A percentile compares a stretch with the other conserved stretches of the same genome.
Conservation (phyloP, 768 basidiomycete genomes). For the Hypholoma fasciculare region DNA sequence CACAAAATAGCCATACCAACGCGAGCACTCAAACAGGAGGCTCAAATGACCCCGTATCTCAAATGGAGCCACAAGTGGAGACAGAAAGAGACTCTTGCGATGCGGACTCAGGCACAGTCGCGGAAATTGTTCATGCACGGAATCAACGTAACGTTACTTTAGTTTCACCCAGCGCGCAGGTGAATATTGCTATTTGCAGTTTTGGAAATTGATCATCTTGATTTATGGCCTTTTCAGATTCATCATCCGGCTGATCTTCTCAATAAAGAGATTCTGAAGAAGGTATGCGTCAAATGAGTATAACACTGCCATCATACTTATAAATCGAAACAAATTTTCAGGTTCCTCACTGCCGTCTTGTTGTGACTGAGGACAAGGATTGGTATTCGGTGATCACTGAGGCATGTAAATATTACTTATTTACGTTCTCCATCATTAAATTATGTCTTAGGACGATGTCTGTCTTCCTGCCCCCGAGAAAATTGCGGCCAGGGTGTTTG, state of each 20-base stretch:
- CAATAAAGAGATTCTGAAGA: neutral
- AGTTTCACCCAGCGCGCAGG: neutral
- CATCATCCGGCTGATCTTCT: neutral
- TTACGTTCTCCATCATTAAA: neutral
- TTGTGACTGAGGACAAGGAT: neutral
- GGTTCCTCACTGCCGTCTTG: neutral
- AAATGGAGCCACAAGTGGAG: neutral
- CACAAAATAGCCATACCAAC: neutral
- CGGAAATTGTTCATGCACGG: neutral
- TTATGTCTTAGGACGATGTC: neutral
- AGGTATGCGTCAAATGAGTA: neutral
- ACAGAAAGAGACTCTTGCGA: neutral
- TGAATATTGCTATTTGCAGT: neutral
- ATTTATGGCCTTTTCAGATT: neutral
- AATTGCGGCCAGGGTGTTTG: neutral
- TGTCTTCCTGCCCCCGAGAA: neutral
- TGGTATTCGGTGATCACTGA: slow-evolving; percentile 1
- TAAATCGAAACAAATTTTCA: too few species aligned
- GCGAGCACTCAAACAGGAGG: neutral
- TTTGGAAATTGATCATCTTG: neutral
- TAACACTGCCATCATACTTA: too few species aligned
- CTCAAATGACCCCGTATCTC: neutral
- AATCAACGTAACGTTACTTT: neutral
- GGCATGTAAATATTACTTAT: neutral
- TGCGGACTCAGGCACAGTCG: neutral